Percentiles rank a stretch among this genome's conserved stretches.
These are phyloP conservation scores for Maudiozyma humilis DNA, from an alignment of 1,139 yeast species.

Conservation along the genomic window DNA sequence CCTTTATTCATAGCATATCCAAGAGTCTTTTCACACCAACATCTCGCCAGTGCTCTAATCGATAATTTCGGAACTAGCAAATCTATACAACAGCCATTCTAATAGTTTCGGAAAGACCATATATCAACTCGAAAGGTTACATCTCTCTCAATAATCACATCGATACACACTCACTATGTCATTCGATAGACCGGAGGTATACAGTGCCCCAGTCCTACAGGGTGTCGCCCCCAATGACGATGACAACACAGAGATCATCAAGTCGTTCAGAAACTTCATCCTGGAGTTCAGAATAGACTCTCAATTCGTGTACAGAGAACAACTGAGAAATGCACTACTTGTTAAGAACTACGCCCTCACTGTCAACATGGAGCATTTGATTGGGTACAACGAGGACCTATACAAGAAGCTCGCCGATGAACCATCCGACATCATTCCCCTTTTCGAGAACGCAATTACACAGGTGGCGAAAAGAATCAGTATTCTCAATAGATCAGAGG, in stretches of 20 bases:
- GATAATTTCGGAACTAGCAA: background rate
- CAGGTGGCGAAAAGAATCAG: constrained; percentile 79
- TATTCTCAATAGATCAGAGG: constrained; percentile 40
- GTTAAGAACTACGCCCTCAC: constrained; percentile 65
- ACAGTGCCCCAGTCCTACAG: constrained; percentile 78
- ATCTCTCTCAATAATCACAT: background rate
- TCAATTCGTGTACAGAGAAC: constrained; percentile 84
- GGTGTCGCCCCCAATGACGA: constrained; percentile 58
- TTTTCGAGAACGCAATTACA: constrained; percentile 83
- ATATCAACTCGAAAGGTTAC: background rate
- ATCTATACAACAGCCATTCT: background rate
- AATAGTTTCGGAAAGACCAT: background rate
- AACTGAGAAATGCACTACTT: constrained; percentile 76
- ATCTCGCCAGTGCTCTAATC: background rate
- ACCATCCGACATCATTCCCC: constrained; percentile 82
- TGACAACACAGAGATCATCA: constrained; percentile 65
- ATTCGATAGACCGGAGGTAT: constrained; percentile 75
- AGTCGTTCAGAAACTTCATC: constrained; percentile 73
- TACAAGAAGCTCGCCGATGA: constrained; percentile 78
- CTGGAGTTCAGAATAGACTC: constrained; percentile 79
- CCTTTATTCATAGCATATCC: background rate
- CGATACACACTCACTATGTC: constrained; percentile 31
- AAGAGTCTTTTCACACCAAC: background rate
- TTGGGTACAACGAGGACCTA: constrained; percentile 80
- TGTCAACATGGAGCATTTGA: constrained; percentile 78